Base-by-base conservation (phyloP, 768 basidiomycete species). In the Xerocomellus amylosporus region DNA sequence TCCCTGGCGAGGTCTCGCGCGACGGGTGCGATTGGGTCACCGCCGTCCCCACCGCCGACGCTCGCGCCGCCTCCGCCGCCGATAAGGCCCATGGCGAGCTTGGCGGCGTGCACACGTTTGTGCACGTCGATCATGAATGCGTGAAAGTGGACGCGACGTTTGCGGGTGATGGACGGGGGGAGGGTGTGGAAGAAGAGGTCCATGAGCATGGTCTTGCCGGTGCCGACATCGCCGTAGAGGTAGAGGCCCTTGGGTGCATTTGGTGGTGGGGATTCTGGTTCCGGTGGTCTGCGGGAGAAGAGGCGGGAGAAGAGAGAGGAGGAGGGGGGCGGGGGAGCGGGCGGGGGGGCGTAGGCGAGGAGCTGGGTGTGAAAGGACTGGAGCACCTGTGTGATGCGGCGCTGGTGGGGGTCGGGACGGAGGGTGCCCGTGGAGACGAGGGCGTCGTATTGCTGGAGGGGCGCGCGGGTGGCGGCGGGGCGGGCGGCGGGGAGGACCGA, bases 71-170 rank as follows among this genome's bases (percentile, higher is more conserved):
- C 64, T 22, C 65, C 67, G 0, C 63, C 63, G 20, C 84, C 82
- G 15, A 79, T 68, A 58, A 76, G 73, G 2, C 89, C 88, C 75
- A 86, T 81, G 52, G 81, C 79, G 40, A 81, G 74, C 74, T 93
- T 94, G 37, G 88, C 81, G 2, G 85, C 84, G 61, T 98, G 94
- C 4, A 95, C 70, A 17, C 93, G 86, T 66, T 96, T 97, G 70
- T 98, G 92, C 20, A 98, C 94, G 67, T 99, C 97, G 58, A 98
- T 86, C 97, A 99, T 98, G 78, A 99, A 98, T 2, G 93, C 92
- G 67, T 98, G 95, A 69, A 99, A 99, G 71, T 99, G 97, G 15
- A 98, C 93, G 30, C 97, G 81, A 50, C 90, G 86, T 72, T 91
- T 92, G 55, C 83, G 81, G 42, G 73, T 81, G 50, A 90, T 74